Conservation (phyloP, 2,329 filamentous ascomycete genomes). For the Claviceps digitariae region DNA sequence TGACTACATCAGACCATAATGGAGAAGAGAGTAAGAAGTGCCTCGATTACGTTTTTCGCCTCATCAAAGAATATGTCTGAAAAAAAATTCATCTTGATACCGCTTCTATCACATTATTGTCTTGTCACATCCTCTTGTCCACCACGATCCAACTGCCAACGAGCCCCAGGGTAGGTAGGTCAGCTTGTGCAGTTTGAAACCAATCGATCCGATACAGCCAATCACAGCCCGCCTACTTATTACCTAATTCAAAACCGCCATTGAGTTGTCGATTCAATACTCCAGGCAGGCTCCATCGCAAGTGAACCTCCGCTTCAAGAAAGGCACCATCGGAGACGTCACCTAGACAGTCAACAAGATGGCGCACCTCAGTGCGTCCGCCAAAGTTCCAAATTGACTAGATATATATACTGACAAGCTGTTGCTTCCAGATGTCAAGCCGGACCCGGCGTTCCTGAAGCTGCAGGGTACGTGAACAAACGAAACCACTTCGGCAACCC, state of each 20-base stretch:
- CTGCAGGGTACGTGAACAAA: constrained; percentile 22
- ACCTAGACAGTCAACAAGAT: constrained; percentile 17
- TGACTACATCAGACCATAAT: no score
- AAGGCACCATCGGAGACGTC: constrained; percentile 13
- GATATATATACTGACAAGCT: constrained; percentile 14
- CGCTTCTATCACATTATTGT: no score
- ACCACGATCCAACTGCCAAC: no score
- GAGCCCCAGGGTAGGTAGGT: neutral
- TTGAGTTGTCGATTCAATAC: neutral
- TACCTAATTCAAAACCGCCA: constrained; percentile 5
- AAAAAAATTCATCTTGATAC: no score
- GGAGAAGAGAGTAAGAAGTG: no score
- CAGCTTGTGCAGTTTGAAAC: neutral
- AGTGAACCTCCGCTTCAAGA: constrained; percentile 7
- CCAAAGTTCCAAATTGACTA: neutral
- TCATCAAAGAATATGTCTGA: no score
- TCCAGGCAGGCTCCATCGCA: constrained; percentile 6
- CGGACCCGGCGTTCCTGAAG: constrained; percentile 28
- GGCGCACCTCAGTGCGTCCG: constrained; percentile 25
- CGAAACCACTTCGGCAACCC: neutral
- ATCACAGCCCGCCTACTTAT: neutral
- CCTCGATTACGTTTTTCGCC: no score
- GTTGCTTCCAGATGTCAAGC: constrained; percentile 23
- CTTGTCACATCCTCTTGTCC: no score
- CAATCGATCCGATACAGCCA: neutral